Evolutionary conservation across 1,139 yeast genomes (phyloP).

Genomic region (Lodderomyces theae): DNA sequence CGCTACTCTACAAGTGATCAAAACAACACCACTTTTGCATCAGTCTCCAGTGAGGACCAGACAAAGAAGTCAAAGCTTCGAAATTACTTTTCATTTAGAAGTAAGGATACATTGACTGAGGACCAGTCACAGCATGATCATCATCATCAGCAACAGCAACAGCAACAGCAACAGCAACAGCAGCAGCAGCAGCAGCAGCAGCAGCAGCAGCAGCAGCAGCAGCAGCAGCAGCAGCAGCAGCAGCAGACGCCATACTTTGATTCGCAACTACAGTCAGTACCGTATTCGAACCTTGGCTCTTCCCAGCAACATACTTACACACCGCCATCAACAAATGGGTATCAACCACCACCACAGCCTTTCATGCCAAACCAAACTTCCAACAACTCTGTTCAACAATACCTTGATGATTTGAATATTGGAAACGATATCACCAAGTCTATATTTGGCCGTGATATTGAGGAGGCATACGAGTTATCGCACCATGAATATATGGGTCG

Average conservation of each 20-base stretch:
- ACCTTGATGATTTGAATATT: constrained; percentile 39
- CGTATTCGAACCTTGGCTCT: constrained; percentile 4
- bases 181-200: background rate
- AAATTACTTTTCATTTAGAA: constrained; percentile 62
- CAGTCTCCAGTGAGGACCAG: constrained; percentile 6
- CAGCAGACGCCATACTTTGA: constrained; percentile 2
- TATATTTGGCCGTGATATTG: constrained; percentile 67
- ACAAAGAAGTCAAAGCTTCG: constrained; percentile 40
- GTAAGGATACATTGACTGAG: constrained; percentile 16
- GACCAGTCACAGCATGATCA: constrained; percentile 3
- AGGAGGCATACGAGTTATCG: constrained; percentile 50
- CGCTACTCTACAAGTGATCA: constrained; percentile 10
- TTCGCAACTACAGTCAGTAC: background rate
- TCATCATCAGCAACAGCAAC: background rate
- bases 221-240: background rate
- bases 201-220: background rate
- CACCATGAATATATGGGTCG: constrained; percentile 44
- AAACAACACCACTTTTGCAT: constrained; percentile 11
- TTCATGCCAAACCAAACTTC: constrained; percentile 5
- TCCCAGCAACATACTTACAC: background rate
- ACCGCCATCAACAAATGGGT: background rate
- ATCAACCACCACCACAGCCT: background rate
- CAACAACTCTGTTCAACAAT: constrained; percentile 31
- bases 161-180: background rate
- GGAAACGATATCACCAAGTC: constrained; percentile 35